Base-by-base conservation (phyloP, 352 stramenopile genomes). In the Blastocystis sp. region DNA sequence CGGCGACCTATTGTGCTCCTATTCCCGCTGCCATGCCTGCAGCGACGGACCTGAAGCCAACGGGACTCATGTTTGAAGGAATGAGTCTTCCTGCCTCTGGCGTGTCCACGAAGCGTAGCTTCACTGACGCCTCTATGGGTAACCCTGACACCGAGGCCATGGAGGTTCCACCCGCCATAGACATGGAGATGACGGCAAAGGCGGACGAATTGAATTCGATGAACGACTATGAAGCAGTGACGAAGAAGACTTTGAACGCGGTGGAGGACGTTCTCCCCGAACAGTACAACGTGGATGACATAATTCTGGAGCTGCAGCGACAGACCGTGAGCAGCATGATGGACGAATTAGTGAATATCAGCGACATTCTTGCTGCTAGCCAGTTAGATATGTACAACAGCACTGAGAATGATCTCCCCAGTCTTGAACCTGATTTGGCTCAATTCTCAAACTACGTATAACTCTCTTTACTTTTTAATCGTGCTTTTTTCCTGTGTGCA, bases 311-410 rank as follows among this genome's bases (percentile, higher is more conserved):
- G 53, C 11, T 84, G 9, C 74, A 84, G 38, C 45, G 74, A 70
- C 74, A 84, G 60, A 84, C 74, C 14, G 74, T 84, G 10, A 53
- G 69, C 23, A 84, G 60, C 66, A 84, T 84, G 56, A 84, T 84
- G 74, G 74, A 84, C 34, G 74, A 84, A 28, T 23, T 84, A 2
- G 74, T 62, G 9, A 84, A 84, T 70, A 84, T 84, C 10, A 84
- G 74, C 56, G 74, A 84, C 53, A 84, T 84, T 52, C 41, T 84
- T 9, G 74, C 74, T 48, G 74, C 74, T 4, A 69, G 74, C n/a
- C 74, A 84, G 40, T 56, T 84, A 40, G 74, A 84, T 52, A n/a
- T 69, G 53, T 84, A 67, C 48, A 84, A 56, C 45, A 84, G 9
- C 14, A 38, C 17, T 3, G 45, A 84, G 28, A 59, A 62, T 34